Conservation (phyloP, 2,329 filamentous ascomycete species). For the Alternaria sp. region DNA sequence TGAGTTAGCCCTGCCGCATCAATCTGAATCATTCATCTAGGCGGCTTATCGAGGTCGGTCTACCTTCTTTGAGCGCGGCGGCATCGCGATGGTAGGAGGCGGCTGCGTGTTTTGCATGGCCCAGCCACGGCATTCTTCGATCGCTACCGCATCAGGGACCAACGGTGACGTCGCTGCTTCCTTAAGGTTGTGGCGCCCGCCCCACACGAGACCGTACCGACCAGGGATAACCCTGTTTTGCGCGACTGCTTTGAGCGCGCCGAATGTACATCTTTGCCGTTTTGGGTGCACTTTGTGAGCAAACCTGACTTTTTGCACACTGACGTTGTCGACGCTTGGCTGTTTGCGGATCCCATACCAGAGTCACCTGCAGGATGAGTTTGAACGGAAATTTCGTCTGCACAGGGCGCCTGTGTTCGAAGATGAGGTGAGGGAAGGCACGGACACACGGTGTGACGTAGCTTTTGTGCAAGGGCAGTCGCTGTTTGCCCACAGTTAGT, state of each 20-base stretch:
- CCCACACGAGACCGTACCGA: not conserved
- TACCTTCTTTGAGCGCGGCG: constrained; percentile 4
- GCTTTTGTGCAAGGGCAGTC: constrained; percentile 9
- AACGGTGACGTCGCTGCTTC: constrained; percentile 18
- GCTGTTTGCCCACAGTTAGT: not conserved
- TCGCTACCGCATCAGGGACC: constrained; percentile 12
- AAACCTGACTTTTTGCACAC: constrained; percentile 15
- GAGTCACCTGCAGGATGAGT: constrained; percentile 13
- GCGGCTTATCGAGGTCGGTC: not conserved
- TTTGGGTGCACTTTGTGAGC: not conserved
- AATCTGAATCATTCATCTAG: not conserved
- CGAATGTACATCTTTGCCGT: constrained; percentile 25
- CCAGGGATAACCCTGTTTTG: constrained; percentile 14
- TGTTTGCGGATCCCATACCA: constrained; percentile 4
- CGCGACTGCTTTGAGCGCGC: constrained; percentile 22
- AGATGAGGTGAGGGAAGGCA: constrained; percentile 9
- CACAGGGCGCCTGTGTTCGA: not conserved
- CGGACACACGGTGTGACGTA: constrained; percentile 21
- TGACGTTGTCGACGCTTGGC: constrained; percentile 12
- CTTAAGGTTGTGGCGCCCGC: constrained; percentile 30
- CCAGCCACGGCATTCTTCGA: constrained; percentile 16
- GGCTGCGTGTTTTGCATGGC: constrained; percentile 3
- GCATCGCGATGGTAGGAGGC: constrained; percentile 6
- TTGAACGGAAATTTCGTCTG: constrained; percentile 5
- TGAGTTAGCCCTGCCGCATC: not conserved